phyloP scores from a whole-genome alignment of 129 eudicot species.

The Dittrichia graveolens region DNA sequence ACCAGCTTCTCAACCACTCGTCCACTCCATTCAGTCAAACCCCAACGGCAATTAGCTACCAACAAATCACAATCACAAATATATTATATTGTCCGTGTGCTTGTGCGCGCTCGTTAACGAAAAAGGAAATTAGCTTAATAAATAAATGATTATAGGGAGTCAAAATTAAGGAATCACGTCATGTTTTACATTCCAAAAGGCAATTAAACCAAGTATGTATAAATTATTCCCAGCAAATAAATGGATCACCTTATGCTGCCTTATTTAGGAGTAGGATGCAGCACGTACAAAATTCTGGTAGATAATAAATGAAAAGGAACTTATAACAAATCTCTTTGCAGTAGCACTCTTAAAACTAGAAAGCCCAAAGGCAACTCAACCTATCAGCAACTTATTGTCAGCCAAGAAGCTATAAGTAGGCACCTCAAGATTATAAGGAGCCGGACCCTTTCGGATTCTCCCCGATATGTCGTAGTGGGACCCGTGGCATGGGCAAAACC shows the following conservation, averaged over 20 bases:
- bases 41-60: not conserved
- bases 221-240: slow-evolving; percentile 35
- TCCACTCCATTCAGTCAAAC: not conserved
- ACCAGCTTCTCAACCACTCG: slow-evolving; percentile 12
- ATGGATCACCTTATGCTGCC: slow-evolving; percentile 33
- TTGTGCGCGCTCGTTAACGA: too few species aligned
- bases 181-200: slow-evolving; percentile 1
- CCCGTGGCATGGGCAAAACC: slow-evolving; percentile 95
- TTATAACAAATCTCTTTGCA: slow-evolving; percentile 26
- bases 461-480: slow-evolving; percentile 85
- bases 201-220: slow-evolving; percentile 23
- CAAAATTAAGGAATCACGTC: slow-evolving; percentile 25
- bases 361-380: slow-evolving; percentile 33
- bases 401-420: slow-evolving; percentile 82
- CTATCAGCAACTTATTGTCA: slow-evolving; percentile 70
- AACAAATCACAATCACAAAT: not conserved
- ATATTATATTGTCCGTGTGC: not conserved
- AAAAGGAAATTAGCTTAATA: not conserved
- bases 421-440: slow-evolving; percentile 83
- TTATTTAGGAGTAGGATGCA: slow-evolving; percentile 36
- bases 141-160: not conserved
- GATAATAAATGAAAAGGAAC: slow-evolving; percentile 16
- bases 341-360: slow-evolving; percentile 20
- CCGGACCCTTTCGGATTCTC: slow-evolving; percentile 87
- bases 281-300: slow-evolving; percentile 34